These are phyloP conservation scores for Colletotrichum limetticola DNA, from an alignment of 2,329 filamentous ascomycete genomes.

Conservation along the genomic window DNA sequence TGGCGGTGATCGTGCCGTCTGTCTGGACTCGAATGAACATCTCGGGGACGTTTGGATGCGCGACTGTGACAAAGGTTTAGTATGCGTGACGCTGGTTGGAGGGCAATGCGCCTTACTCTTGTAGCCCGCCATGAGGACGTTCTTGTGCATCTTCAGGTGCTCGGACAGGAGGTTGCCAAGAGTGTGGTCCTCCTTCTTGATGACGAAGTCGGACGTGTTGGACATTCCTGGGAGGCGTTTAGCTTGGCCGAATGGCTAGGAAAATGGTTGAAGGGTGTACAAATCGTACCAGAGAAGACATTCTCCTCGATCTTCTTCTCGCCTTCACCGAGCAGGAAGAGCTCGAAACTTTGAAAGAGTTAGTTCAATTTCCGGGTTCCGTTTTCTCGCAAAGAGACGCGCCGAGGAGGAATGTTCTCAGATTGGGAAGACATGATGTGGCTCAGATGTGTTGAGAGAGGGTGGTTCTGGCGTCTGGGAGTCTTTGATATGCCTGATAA, in stretches of 20 bases:
- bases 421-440: neutral
- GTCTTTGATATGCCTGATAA: neutral
- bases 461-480: neutral
- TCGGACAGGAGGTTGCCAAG: conserved; percentile 89
- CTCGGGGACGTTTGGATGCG: conserved; percentile 70
- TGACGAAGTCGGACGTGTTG: conserved; percentile 93
- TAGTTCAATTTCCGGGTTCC: neutral
- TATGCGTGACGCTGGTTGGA: conserved; percentile 19
- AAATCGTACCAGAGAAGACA: conserved; percentile 86
- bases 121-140: conserved; percentile 93
- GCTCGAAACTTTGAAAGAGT: conserved; percentile 77
- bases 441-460: neutral
- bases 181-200: conserved; percentile 98
- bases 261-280: conserved; percentile 1
- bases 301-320: conserved; percentile 95
- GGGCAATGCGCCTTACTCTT: conserved; percentile 69
- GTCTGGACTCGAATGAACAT: conserved; percentile 86
- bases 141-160: conserved; percentile 84
- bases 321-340: conserved; percentile 86
- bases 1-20: conserved; percentile 87
- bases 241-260: neutral
- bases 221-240: conserved; percentile 75
- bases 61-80: conserved; percentile 49
- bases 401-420: neutral
- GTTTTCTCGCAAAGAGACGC: neutral